Evolutionary conservation across 2,329 filamentous ascomycete species (phyloP).

Genomic region (Lanzia echinophila): DNA sequence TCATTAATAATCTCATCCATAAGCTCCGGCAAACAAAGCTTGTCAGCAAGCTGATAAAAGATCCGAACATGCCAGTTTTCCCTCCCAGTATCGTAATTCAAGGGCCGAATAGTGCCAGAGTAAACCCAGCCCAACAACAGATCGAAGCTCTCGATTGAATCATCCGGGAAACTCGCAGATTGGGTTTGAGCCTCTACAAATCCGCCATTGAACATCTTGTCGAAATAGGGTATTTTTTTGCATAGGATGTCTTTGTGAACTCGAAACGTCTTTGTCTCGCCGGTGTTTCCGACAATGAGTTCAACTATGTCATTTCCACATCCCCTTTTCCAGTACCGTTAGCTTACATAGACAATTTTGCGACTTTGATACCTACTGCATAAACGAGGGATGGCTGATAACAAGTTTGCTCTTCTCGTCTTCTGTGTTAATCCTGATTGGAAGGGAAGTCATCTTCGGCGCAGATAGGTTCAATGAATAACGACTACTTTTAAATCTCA

Average conservation of each 20-base stretch:
- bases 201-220: constrained; percentile 12
- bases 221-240: constrained; percentile 16
- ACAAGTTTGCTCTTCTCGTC: too few relatives aligned
- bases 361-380: too few relatives aligned
- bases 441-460: too few relatives aligned
- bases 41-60: constrained; percentile 1
- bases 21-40: not conserved
- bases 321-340: not conserved
- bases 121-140: constrained; percentile 13
- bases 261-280: not conserved
- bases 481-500: too few relatives aligned
- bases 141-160: constrained; percentile 8
- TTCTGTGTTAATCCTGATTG: too few relatives aligned
- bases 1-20: not conserved
- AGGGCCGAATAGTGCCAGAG: not conserved
- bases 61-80: not conserved
- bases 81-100: not conserved
- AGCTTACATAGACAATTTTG: too few relatives aligned
- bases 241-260: constrained; percentile 12
- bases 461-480: too few relatives aligned
- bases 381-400: too few relatives aligned
- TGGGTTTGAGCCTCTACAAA: constrained; percentile 6
- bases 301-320: constrained; percentile 7
- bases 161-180: constrained; percentile 11
- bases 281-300: not conserved